Evolutionary conservation across 805 yeast genomes (phyloP).

Genomic region (Starmerella vaccinii): DNA sequence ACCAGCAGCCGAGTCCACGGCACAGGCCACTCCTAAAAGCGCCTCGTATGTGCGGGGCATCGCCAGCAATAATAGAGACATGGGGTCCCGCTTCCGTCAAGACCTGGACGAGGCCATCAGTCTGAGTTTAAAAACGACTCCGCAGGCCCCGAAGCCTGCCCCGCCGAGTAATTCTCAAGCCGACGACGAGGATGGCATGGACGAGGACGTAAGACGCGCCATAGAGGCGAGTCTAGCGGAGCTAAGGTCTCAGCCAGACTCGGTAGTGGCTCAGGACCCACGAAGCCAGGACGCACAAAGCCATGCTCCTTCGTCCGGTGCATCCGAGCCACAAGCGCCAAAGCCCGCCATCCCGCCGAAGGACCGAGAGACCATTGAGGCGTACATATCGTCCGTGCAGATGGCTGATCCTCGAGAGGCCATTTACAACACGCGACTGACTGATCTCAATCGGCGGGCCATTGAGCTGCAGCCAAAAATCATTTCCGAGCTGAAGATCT

Average conservation of each 20-base stretch:
- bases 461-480: slow-evolving; percentile 23
- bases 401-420: slow-evolving; percentile 23
- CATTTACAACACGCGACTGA: slow-evolving; percentile 19
- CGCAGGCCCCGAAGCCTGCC: slow-evolving; percentile 17
- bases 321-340: neutral
- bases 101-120: slow-evolving; percentile 70
- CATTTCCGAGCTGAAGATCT: slow-evolving; percentile 20
- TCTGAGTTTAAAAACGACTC: slow-evolving; percentile 56
- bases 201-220: slow-evolving; percentile 85
- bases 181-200: slow-evolving; percentile 49
- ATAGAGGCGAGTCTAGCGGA: slow-evolving; percentile 84
- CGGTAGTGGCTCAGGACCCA: neutral
- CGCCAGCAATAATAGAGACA: slow-evolving; percentile 17
- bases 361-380: slow-evolving; percentile 14
- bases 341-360: slow-evolving; percentile 8
- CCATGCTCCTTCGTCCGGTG: neutral
- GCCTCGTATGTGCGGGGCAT: neutral
- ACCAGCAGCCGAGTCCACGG: slow-evolving; percentile 19
- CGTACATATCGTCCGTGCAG: slow-evolving; percentile 12
- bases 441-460: slow-evolving; percentile 18
- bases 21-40: slow-evolving; percentile 10
- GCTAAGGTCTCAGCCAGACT: slow-evolving; percentile 30
- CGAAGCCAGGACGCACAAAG: neutral
- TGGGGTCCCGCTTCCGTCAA: slow-evolving; percentile 36
- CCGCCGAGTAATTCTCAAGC: slow-evolving; percentile 25